Evolutionary conservation across 2,329 filamentous ascomycete species (phyloP).

Genomic region (Epichloe bromicola): DNA sequence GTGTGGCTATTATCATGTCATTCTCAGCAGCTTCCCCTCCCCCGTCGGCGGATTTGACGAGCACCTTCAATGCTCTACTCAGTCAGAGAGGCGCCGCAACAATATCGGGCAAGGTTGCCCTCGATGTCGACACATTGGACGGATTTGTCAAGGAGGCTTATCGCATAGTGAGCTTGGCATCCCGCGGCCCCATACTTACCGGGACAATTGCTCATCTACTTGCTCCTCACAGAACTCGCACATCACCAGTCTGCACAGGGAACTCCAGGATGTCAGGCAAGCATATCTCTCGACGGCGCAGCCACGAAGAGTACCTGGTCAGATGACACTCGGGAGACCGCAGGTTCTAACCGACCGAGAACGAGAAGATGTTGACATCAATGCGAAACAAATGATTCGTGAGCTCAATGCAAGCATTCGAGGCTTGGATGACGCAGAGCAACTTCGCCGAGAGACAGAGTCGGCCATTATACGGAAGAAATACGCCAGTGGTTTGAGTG

Average conservation of each 20-base stretch:
- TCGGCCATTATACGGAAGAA: slow-evolving; percentile 59
- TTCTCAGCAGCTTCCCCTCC: slow-evolving; percentile 5
- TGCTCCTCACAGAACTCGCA: slow-evolving; percentile 55
- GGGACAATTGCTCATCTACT: not conserved
- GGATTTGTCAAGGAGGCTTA: slow-evolving; percentile 91
- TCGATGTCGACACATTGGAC: slow-evolving; percentile 44
- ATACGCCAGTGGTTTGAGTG: slow-evolving; percentile 50
- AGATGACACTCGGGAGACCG: slow-evolving; percentile 29
- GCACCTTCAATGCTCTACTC: slow-evolving; percentile 55
- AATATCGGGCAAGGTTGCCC: slow-evolving; percentile 28
- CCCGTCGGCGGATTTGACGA: slow-evolving; percentile 48
- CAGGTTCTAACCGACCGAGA: slow-evolving; percentile 64
- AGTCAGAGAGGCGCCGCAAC: slow-evolving; percentile 38
- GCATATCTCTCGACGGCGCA: slow-evolving; percentile 78
- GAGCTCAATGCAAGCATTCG: slow-evolving; percentile 74
- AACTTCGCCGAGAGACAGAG: slow-evolving; percentile 66
- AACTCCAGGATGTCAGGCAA: slow-evolving; percentile 73
- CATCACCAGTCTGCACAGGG: slow-evolving; percentile 64
- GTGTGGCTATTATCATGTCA: not conserved
- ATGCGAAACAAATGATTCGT: slow-evolving; percentile 73
- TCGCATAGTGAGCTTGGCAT: slow-evolving; percentile 54
- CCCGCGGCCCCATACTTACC: not conserved
- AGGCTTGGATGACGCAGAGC: slow-evolving; percentile 68
- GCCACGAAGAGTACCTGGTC: slow-evolving; percentile 43
- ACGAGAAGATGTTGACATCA: slow-evolving; percentile 74